Evolutionary conservation across 768 basidiomycete species (phyloP).

Genomic region (Clitopilus hobsonii): DNA sequence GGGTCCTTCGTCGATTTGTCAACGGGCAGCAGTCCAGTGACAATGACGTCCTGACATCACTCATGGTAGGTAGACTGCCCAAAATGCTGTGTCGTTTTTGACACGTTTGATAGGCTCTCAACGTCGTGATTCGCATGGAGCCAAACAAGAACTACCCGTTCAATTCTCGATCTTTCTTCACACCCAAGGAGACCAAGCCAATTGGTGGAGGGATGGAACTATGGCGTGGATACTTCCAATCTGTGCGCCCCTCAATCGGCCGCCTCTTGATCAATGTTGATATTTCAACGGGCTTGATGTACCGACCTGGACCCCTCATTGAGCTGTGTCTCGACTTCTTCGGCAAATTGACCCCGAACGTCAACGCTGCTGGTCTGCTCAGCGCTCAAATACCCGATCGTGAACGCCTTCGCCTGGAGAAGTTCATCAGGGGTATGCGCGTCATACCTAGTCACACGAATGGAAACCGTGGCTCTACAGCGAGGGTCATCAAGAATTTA

Average conservation of each 20-base stretch:
- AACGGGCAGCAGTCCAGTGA: conserved; percentile 63
- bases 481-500: conserved; percentile 54
- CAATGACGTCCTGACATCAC: conserved; percentile 53
- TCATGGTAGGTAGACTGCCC: conserved; percentile 56
- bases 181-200: conserved; percentile 41
- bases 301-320: conserved; percentile 56
- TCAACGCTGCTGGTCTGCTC: neutral
- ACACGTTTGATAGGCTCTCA: conserved; percentile 47
- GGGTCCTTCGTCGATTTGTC: conserved; percentile 60
- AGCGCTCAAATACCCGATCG: conserved; percentile 39
- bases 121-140: conserved; percentile 73
- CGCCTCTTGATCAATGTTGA: conserved; percentile 72
- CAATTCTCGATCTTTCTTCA: conserved; percentile 75
- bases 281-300: conserved; percentile 75
- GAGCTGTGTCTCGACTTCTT: conserved; percentile 56
- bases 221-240: conserved; percentile 83
- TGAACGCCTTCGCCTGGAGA: conserved; percentile 35
- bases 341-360: conserved; percentile 20
- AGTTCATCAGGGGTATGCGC: conserved; percentile 31
- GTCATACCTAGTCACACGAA: conserved; percentile 18
- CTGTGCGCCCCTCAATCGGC: conserved; percentile 62
- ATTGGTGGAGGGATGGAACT: conserved; percentile 63
- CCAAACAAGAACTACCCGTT: conserved; percentile 68
- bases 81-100: too few relatives aligned
- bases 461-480: conserved; percentile 7